phyloP scores from a whole-genome alignment of 2,329 filamentous ascomycete genomes.

The Aspergillus oerlinghausenensis region DNA sequence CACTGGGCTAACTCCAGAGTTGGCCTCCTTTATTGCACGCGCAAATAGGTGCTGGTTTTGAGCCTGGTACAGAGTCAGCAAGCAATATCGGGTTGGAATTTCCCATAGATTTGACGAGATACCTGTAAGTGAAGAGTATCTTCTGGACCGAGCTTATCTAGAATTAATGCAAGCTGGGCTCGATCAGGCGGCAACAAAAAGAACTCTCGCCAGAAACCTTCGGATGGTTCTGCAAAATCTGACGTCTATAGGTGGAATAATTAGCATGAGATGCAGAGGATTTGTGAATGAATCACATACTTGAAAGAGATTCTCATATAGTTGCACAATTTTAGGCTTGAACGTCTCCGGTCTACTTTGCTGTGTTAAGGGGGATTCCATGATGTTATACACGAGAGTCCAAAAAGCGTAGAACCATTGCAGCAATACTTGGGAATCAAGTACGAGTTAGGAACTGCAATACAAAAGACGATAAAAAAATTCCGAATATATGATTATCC shows the following conservation, averaged over 20 bases:
- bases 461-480: not conserved
- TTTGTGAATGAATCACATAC: conserved; percentile 31
- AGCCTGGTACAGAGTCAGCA: conserved; percentile 35
- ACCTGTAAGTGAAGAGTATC: conserved; percentile 72
- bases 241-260: conserved; percentile 49
- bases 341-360: conserved; percentile 86
- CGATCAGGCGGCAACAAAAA: conserved; percentile 83
- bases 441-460: not conserved
- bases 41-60: conserved; percentile 75
- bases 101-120: not conserved
- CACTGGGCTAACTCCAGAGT: conserved; percentile 55
- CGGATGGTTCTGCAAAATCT: conserved; percentile 65
- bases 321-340: conserved; percentile 85
- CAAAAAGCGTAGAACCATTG: conserved; percentile 12
- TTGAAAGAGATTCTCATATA: conserved; percentile 79
- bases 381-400: conserved; percentile 34
- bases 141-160: conserved; percentile 67
- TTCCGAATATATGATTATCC: not conserved
- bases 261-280: not conserved
- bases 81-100: not conserved
- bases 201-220: conserved; percentile 95
- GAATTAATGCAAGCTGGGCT: conserved; percentile 59
- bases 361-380: conserved; percentile 94
- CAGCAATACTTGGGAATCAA: conserved; percentile 13
- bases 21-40: conserved; percentile 66